A percentile compares a stretch with the other conserved stretches of the same genome.
Conservation (phyloP, 495 filamentous ascomycete species). For the Penicillium daleae region DNA sequence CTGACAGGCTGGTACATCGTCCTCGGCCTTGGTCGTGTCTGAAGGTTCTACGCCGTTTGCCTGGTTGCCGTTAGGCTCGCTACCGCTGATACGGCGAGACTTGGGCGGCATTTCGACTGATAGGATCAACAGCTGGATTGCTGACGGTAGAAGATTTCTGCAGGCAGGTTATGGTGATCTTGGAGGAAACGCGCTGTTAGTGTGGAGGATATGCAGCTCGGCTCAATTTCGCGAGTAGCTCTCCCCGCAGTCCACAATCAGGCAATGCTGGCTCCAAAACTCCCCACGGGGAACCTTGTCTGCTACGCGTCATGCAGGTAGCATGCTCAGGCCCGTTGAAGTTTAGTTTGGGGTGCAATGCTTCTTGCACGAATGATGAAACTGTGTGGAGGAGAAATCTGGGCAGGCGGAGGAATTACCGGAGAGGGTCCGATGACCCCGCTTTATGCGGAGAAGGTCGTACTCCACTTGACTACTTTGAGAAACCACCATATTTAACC, state of each 20-base stretch:
- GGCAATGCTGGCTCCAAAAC: not conserved
- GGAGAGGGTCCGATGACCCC: not conserved
- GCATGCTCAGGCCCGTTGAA: not conserved
- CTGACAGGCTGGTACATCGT: conserved; percentile 39
- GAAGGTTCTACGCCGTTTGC: conserved; percentile 1
- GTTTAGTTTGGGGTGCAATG: not conserved
- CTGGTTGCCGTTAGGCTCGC: not conserved
- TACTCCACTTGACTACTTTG: not conserved
- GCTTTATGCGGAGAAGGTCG: not conserved
- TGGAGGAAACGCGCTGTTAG: not conserved
- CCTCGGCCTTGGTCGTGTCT: conserved; percentile 17
- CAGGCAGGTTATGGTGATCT: not conserved
- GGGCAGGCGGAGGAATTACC: not conserved
- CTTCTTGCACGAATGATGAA: not conserved
- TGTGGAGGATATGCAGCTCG: not conserved
- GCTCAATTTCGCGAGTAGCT: not conserved
- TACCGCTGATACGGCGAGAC: not conserved
- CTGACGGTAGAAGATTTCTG: not conserved
- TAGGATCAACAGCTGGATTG: no score
- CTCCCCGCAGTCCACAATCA: conserved; percentile 1
- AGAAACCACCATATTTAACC: no score
- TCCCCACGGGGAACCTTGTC: not conserved
- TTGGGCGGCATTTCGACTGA: not conserved
- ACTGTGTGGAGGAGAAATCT: not conserved
- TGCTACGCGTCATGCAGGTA: not conserved